These are phyloP conservation scores for Lanmaoa rubissima DNA, from an alignment of 768 basidiomycete genomes.

Conservation along the genomic window DNA sequence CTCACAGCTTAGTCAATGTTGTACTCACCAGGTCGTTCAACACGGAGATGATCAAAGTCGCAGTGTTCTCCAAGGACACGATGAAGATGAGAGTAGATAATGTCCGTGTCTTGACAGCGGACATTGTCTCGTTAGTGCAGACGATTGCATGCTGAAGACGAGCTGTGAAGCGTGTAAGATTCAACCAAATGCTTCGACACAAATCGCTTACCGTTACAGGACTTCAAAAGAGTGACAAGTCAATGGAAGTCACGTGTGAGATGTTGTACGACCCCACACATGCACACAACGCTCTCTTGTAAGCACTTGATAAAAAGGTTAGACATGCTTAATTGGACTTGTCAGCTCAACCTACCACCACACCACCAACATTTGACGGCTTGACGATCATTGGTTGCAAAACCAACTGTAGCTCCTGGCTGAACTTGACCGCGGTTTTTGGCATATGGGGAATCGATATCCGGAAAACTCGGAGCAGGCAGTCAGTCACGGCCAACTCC, in stretches of 20 bases:
- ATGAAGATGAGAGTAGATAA: constrained; percentile 79
- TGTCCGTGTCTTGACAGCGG: constrained; percentile 49
- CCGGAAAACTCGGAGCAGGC: constrained; percentile 85
- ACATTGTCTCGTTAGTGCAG: constrained; percentile 41
- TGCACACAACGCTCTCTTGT: constrained; percentile 90
- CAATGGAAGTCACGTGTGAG: constrained; percentile 84
- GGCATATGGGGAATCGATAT: constrained; percentile 85
- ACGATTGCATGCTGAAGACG: constrained; percentile 60
- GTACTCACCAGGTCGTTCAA: constrained; percentile 55
- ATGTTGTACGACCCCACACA: constrained; percentile 80
- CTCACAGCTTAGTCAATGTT: too few species aligned
- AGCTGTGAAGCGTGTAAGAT: constrained; percentile 36
- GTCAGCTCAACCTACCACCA: constrained; percentile 48
- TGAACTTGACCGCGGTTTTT: constrained; percentile 85
- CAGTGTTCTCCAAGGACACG: constrained; percentile 85
- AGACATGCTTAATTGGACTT: neutral
- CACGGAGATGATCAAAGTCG: constrained; percentile 76
- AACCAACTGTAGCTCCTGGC: constrained; percentile 74
- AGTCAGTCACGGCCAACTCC: constrained; percentile 81
- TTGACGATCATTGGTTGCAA: constrained; percentile 92
- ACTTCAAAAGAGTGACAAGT: constrained; percentile 77
- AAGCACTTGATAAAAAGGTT: constrained; percentile 52
- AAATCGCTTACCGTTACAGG: constrained; percentile 64
- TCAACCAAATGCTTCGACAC: neutral
- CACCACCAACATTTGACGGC: constrained; percentile 65